Evolutionary conservation across 768 basidiomycete genomes (phyloP).

Genomic region (Boletellus ananiceps): DNA sequence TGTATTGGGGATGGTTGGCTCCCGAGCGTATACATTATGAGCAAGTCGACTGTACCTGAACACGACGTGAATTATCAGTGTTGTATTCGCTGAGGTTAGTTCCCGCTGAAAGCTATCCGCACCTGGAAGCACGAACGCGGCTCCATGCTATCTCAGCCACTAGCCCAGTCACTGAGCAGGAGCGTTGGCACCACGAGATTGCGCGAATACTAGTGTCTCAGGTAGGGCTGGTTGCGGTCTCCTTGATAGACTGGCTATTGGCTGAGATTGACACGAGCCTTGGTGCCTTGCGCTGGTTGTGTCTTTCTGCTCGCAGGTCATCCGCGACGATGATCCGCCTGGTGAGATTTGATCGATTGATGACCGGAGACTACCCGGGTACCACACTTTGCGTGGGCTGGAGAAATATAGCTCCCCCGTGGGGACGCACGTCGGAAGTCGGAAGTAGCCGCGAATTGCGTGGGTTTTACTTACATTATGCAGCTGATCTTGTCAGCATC

Average conservation of each 20-base stretch:
- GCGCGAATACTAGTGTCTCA: conserved; percentile 58
- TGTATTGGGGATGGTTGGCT: too few species aligned
- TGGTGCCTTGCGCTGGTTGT: conserved; percentile 37
- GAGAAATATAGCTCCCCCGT: conserved; percentile 51
- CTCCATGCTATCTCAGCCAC: too few species aligned
- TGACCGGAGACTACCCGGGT: conserved; percentile 63
- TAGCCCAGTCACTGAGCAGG: conserved; percentile 42
- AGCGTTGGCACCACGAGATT: conserved; percentile 22
- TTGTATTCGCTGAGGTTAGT: too few species aligned
- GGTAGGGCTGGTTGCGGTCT: conserved; percentile 69
- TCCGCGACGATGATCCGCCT: too few species aligned
- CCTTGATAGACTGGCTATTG: conserved; percentile 60
- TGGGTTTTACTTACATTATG: too few species aligned
- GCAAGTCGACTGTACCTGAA: too few species aligned
- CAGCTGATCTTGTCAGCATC: conserved; percentile 82
- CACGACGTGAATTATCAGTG: too few species aligned
- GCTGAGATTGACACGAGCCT: conserved; percentile 51
- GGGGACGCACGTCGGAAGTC: conserved; percentile 34
- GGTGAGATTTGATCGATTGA: conserved; percentile 37
- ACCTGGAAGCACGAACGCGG: too few species aligned
- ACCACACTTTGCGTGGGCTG: conserved; percentile 91
- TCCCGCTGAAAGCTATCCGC: too few species aligned
- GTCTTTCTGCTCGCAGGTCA: conserved; percentile 59
- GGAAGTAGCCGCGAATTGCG: too few species aligned
- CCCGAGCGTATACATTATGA: too few species aligned